A percentile compares a stretch with the other conserved stretches of the same genome.
These are phyloP conservation scores for Arthrobotrys musiformis DNA, from an alignment of 2,329 filamentous ascomycete species.

Conservation along the genomic window DNA sequence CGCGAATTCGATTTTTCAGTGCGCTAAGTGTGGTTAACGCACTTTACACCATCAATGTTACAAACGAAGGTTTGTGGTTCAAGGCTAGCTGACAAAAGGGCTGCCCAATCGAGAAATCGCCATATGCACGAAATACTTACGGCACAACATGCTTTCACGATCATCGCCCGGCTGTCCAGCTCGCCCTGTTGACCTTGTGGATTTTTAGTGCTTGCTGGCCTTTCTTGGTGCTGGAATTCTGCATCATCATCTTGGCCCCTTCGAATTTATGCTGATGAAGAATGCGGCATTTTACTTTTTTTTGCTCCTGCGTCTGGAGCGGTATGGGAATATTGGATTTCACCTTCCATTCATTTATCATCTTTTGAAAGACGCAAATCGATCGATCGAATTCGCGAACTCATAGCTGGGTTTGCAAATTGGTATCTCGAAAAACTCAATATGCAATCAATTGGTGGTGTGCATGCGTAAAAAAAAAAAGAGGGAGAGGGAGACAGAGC, in stretches of 20 bases:
- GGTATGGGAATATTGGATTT: neutral
- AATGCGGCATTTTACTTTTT: slow-evolving; percentile 44
- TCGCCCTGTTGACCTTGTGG: slow-evolving; percentile 18
- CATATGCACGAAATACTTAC: slow-evolving; percentile 39
- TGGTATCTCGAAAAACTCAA: neutral
- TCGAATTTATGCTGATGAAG: slow-evolving; percentile 29
- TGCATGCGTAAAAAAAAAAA: too few relatives aligned
- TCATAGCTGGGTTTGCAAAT: neutral
- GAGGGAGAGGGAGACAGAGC: too few relatives aligned
- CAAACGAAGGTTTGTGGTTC: neutral
- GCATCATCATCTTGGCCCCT: slow-evolving; percentile 34
- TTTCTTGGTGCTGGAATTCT: slow-evolving; percentile 18
- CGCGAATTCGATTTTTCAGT: slow-evolving; percentile 26
- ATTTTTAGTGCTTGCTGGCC: neutral
- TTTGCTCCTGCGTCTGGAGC: slow-evolving; percentile 1
- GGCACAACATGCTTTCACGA: slow-evolving; percentile 18
- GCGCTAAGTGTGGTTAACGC: slow-evolving; percentile 51
- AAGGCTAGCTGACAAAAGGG: slow-evolving; percentile 1
- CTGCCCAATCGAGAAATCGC: slow-evolving; percentile 32
- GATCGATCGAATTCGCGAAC: too few relatives aligned
- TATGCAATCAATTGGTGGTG: slow-evolving; percentile 25
- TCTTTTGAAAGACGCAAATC: slow-evolving; percentile 8
- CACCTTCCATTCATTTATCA: neutral
- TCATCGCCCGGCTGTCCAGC: too few relatives aligned
- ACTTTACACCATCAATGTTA: too few relatives aligned